Base-by-base conservation (phyloP, 345 rosid species). In the Psidium guajava region DNA sequence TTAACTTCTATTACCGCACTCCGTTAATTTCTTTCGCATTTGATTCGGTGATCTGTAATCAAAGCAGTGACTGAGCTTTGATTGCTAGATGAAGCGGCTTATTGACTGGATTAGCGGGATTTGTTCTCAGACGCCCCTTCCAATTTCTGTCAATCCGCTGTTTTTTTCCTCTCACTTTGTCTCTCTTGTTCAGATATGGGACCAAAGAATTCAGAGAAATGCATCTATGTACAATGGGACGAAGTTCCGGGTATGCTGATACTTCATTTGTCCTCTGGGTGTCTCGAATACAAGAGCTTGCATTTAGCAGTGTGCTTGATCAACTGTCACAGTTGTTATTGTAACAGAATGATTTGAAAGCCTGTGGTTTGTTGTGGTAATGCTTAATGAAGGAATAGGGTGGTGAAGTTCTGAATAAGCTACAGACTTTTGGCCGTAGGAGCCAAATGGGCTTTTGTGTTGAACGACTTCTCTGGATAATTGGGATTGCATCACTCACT, bases 161-260 rank as follows among this genome's bases (percentile, higher is more conserved):
- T 69, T 4, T 32, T 18, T 36, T 36, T 16, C 32, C 44, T 16
- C 16, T 64, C 75, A 75, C 20, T n/a, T 84, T 80, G 13, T 59
- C 84, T n/a, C 27, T 84, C 52, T 56, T 82, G 44, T 61, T 59
- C 80, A 95, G 96, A 92, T 91, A 89, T 95, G 98, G 96, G 92
- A 93, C 64, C 92, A 89, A 75, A 91, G 98, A 91, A 84, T 89
- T 85, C 88, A 89, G 84, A 89, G 87, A 81, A 95, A 92, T 85
- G 77, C 91, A 86, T 94, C 96, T 53, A 87, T 95, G 88, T 95
- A 81, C 89, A 97, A 92, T 89, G 98, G 98, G 85, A 92, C 87
- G 86, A 97, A 95, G 89, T 97, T 97, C 92, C 91, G 98, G 93
- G 97, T 93, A 93, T 81, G 91, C 55, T 21, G 24, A 57, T 82